Conservation (phyloP, 2,329 filamentous ascomycete species). For the Fonsecaea pugnacius region DNA sequence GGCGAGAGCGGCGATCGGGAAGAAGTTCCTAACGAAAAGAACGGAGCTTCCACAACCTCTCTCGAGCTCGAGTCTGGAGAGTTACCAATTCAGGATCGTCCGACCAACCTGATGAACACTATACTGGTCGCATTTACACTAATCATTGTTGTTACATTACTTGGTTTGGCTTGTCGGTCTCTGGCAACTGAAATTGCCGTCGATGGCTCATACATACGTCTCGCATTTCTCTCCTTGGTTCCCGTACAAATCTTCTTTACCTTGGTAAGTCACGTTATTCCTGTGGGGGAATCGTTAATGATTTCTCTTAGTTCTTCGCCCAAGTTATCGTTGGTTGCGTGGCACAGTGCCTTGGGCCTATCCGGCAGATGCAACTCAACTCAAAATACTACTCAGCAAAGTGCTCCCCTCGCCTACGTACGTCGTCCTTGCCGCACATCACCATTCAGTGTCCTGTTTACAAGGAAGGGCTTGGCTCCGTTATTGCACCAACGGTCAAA, state of each 20-base stretch:
- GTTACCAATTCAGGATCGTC: slow-evolving; percentile 66
- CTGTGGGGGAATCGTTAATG: slow-evolving; percentile 32
- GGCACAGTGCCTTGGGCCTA: slow-evolving; percentile 75
- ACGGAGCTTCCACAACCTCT: slow-evolving; percentile 53
- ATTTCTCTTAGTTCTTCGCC: slow-evolving; percentile 64
- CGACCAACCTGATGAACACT: slow-evolving; percentile 71
- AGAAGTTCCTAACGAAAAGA: slow-evolving; percentile 61
- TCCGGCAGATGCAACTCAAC: slow-evolving; percentile 73
- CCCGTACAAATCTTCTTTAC: slow-evolving; percentile 81
- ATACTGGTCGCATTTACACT: slow-evolving; percentile 70
- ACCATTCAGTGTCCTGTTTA: slow-evolving; percentile 89
- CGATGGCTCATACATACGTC: slow-evolving; percentile 65
- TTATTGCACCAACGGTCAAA: slow-evolving; percentile 63
- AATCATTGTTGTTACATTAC: slow-evolving; percentile 65
- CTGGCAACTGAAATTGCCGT: slow-evolving; percentile 70
- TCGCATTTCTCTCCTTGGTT: slow-evolving; percentile 68
- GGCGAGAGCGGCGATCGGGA: slow-evolving; percentile 56
- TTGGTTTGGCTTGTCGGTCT: slow-evolving; percentile 72
- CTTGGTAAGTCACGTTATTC: slow-evolving; percentile 51
- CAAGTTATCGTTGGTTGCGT: slow-evolving; percentile 78
- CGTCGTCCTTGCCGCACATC: slow-evolving; percentile 49
- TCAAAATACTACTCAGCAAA: slow-evolving; percentile 80
- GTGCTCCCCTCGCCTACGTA: slow-evolving; percentile 66
- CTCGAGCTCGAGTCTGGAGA: slow-evolving; percentile 75
- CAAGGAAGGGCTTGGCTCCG: slow-evolving; percentile 76